Conservation (phyloP, 495 filamentous ascomycete species). For the Penicillium malachiteum region DNA sequence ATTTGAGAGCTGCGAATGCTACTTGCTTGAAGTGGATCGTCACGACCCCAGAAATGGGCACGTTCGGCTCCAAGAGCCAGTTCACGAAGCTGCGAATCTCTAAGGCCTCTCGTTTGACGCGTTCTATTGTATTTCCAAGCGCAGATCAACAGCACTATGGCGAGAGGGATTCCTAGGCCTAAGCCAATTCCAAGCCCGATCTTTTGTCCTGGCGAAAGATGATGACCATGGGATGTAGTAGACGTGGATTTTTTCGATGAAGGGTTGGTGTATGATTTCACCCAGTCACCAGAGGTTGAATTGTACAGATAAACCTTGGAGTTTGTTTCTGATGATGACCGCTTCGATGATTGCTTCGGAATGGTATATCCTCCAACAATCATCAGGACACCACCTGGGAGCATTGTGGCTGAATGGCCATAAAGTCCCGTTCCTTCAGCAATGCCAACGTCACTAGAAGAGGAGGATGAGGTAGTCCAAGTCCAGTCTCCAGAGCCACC, state of each 20-base stretch:
- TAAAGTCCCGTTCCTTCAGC: constrained; percentile 62
- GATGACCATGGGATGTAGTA: neutral
- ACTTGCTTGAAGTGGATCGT: constrained; percentile 36
- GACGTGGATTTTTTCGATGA: constrained; percentile 1
- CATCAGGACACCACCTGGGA: constrained; percentile 89
- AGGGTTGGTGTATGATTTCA: constrained; percentile 65
- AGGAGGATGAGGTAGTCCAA: constrained; percentile 62
- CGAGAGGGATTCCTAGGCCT: constrained; percentile 60
- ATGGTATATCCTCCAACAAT: constrained; percentile 79
- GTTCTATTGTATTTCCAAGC: constrained; percentile 60
- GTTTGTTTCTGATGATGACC: constrained; percentile 35
- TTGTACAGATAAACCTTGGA: constrained; percentile 70
- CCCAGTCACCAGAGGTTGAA: constrained; percentile 70
- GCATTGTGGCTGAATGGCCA: constrained; percentile 80
- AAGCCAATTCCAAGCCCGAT: constrained; percentile 74
- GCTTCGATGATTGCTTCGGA: constrained; percentile 44
- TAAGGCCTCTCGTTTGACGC: constrained; percentile 41
- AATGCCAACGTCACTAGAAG: constrained; percentile 35
- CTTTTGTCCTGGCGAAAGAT: constrained; percentile 46
- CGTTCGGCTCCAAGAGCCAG: constrained; percentile 51
- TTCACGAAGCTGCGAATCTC: constrained; percentile 54
- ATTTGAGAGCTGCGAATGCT: constrained; percentile 36
- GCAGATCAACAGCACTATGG: constrained; percentile 48
- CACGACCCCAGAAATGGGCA: constrained; percentile 40
- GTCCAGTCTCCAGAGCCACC: constrained; percentile 67